phyloP scores from a whole-genome alignment of 805 yeast genomes.

The Torulaspora delbrueckii region DNA sequence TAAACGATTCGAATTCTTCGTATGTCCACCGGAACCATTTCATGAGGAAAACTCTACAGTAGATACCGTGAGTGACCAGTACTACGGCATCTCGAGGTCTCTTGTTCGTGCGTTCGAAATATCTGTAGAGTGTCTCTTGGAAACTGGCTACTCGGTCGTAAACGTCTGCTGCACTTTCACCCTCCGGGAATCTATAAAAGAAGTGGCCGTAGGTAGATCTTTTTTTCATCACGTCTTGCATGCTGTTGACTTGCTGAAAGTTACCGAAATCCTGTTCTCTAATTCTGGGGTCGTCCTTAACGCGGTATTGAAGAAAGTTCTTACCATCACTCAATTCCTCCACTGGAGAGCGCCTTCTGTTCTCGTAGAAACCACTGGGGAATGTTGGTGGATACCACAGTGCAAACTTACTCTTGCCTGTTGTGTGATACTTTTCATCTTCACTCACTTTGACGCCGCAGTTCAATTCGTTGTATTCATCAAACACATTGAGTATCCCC shows the following conservation, averaged over 20 bases:
- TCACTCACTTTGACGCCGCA: conserved; percentile 24
- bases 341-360: conserved; percentile 15
- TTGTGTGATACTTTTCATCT: conserved; percentile 24
- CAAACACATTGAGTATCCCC: conserved; percentile 56
- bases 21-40: conserved; percentile 93
- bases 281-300: conserved; percentile 84
- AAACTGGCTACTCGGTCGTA: conserved; percentile 87
- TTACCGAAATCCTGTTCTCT: conserved; percentile 95
- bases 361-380: conserved; percentile 30
- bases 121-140: conserved; percentile 80
- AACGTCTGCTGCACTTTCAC: conserved; percentile 95
- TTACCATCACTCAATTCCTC: conserved; percentile 16
- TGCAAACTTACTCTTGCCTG: conserved; percentile 27
- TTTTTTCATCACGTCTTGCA: conserved; percentile 79
- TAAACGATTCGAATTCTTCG: conserved; percentile 78
- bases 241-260: conserved; percentile 71
- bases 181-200: conserved; percentile 86
- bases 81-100: conserved; percentile 78
- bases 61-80: conserved; percentile 87
- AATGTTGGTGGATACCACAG: conserved; percentile 26
- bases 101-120: conserved; percentile 53
- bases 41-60: conserved; percentile 90
- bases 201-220: conserved; percentile 84
- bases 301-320: conserved; percentile 44
- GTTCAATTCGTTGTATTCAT: conserved; percentile 30